A percentile compares a stretch with the other conserved stretches of the same genome.
Conservation (phyloP, 495 filamentous ascomycete genomes). For the Bathelium albidoporum region DNA sequence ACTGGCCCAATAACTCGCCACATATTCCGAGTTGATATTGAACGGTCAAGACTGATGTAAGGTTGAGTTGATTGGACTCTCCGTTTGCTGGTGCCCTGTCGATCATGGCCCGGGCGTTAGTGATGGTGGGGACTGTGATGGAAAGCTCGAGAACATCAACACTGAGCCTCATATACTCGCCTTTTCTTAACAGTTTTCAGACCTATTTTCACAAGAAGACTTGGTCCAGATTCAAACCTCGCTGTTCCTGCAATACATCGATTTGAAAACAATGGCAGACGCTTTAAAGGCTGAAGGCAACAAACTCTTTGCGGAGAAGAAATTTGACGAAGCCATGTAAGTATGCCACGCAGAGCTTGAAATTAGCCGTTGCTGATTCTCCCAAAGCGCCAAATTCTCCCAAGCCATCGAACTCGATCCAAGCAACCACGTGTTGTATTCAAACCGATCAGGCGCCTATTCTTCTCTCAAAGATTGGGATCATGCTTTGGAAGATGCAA, state of each 20-base stretch:
- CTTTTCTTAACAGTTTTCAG: background rate
- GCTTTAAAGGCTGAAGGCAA: slow-evolving; percentile 91
- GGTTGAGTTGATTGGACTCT: too few relatives aligned
- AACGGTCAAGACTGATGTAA: too few relatives aligned
- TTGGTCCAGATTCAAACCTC: background rate
- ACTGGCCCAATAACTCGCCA: background rate
- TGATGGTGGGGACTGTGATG: background rate
- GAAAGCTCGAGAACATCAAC: slow-evolving; percentile 9
- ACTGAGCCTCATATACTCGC: background rate
- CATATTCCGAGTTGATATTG: too few relatives aligned
- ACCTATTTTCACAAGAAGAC: too few relatives aligned
- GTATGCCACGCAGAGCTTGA: slow-evolving; percentile 24
- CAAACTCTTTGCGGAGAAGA: slow-evolving; percentile 92
- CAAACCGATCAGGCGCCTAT: slow-evolving; percentile 94
- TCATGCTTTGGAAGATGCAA: slow-evolving; percentile 77
- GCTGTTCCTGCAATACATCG: background rate
- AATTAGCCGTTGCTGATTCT: slow-evolving; percentile 7
- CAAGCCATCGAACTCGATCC: slow-evolving; percentile 86
- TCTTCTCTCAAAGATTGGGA: slow-evolving; percentile 80
- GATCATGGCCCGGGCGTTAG: slow-evolving; percentile 1
- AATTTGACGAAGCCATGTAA: slow-evolving; percentile 92
- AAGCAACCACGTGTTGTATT: slow-evolving; percentile 89
- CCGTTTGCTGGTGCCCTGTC: background rate
- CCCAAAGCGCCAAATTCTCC: slow-evolving; percentile 76
- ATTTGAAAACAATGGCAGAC: slow-evolving; percentile 31